Percentiles rank a stretch among this genome's conserved stretches.
phyloP scores from a whole-genome alignment of 2,329 filamentous ascomycete species.

The Pestalotiopsis sp. region DNA sequence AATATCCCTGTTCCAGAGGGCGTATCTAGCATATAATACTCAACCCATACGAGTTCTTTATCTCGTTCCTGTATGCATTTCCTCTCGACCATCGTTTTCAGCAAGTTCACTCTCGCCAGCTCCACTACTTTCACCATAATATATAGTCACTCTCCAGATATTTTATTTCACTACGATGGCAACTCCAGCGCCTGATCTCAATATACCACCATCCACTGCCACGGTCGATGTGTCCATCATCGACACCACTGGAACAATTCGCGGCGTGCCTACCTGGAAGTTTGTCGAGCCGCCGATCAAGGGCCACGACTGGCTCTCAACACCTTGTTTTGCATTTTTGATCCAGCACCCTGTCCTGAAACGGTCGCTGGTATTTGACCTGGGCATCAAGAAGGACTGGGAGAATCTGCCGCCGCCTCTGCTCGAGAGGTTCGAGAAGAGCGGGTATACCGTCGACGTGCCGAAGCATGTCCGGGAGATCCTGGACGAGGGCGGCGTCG shows the following conservation, averaged over 20 bases:
- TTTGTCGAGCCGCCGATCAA: slow-evolving; percentile 31
- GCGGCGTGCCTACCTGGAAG: slow-evolving; percentile 19
- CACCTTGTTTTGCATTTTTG: slow-evolving; percentile 26
- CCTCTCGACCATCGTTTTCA: not conserved
- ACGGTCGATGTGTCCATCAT: slow-evolving; percentile 37
- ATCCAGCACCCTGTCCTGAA: slow-evolving; percentile 25
- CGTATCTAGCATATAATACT: not conserved
- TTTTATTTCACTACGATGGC: slow-evolving; percentile 19
- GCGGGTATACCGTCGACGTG: slow-evolving; percentile 14
- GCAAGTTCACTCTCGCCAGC: not conserved
- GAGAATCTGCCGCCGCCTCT: slow-evolving; percentile 13
- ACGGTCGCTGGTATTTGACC: slow-evolving; percentile 22
- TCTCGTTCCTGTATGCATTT: not conserved
- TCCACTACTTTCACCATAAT: not conserved
- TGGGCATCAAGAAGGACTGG: slow-evolving; percentile 18
- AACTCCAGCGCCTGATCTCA: slow-evolving; percentile 26
- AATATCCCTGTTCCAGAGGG: not conserved
- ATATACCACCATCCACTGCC: slow-evolving; percentile 33
- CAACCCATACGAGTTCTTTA: not conserved
- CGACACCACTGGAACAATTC: slow-evolving; percentile 29
- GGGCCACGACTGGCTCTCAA: slow-evolving; percentile 32
- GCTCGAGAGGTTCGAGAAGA: slow-evolving; percentile 10
- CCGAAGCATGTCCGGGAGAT: slow-evolving; percentile 25
- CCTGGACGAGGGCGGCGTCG: slow-evolving; percentile 22
- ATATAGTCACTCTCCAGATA: not conserved